These are phyloP conservation scores for Tagetes erecta DNA, from an alignment of 129 eudicot species.

Conservation along the genomic window DNA sequence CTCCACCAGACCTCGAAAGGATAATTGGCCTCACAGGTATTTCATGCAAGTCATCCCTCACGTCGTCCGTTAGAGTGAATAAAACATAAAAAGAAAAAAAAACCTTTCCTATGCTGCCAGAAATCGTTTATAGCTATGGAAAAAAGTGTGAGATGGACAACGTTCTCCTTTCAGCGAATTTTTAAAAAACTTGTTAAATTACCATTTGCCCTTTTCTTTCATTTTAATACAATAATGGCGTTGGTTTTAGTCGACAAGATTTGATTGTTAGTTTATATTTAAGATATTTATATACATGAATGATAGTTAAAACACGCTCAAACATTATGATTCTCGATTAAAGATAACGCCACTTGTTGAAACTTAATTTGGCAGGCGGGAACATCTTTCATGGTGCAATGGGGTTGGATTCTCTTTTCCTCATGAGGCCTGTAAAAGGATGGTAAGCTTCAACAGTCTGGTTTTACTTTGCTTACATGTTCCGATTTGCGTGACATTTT, in stretches of 20 bases:
- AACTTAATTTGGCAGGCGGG: constrained; percentile 60
- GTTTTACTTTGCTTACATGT: not conserved
- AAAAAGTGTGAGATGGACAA: too few relatives aligned
- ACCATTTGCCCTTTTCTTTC: not conserved
- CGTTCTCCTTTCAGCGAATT: not conserved
- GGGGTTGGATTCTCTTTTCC: constrained; percentile 94
- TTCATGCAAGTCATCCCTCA: constrained; percentile 15
- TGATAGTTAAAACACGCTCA: not conserved
- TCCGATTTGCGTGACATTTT: not conserved
- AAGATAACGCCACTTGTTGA: not conserved
- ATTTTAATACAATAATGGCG: not conserved
- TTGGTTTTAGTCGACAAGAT: constrained; percentile 6
- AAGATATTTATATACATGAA: not conserved
- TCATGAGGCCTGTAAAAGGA: constrained; percentile 96
- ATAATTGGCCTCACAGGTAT: constrained; percentile 93
- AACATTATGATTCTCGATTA: not conserved
- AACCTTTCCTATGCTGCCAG: not conserved
- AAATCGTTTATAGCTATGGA: not conserved
- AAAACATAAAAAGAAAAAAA: not conserved
- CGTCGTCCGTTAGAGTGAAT: not conserved
- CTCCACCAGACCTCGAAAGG: constrained; percentile 98
- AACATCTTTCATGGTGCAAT: constrained; percentile 97
- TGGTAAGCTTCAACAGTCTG: constrained; percentile 52
- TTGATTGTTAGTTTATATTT: not conserved
- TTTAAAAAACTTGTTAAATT: not conserved